Conservation (phyloP, 202 grass and related monocot genomes). For the Setaria viridis region DNA sequence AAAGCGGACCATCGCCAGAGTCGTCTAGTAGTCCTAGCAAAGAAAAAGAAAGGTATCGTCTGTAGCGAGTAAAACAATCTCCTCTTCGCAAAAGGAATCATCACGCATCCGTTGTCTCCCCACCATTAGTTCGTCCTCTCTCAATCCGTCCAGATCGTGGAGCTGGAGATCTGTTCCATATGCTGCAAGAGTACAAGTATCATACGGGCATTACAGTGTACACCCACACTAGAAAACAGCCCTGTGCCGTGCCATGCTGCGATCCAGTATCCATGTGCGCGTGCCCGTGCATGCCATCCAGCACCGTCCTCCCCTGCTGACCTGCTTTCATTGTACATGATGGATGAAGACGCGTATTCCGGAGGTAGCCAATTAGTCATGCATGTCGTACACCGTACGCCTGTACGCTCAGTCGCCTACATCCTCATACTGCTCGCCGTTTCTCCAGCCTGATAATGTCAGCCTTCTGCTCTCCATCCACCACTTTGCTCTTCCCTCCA, state of each 20-base stretch:
- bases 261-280: conserved; percentile 13
- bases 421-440: conserved; percentile 30
- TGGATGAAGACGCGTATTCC: conserved; percentile 30
- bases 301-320: background rate
- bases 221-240: background rate
- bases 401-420: conserved; percentile 32
- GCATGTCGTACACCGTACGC: conserved; percentile 19
- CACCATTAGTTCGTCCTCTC: background rate
- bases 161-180: conserved; percentile 4
- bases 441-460: conserved; percentile 31
- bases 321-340: conserved; percentile 12
- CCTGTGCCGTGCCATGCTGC: conserved; percentile 7
- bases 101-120: background rate
- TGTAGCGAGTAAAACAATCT: background rate
- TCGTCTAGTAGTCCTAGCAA: background rate
- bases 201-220: background rate
- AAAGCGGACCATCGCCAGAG: background rate
- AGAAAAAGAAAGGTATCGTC: background rate
- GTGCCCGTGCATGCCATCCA: background rate
- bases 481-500: background rate
- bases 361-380: background rate
- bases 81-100: background rate
- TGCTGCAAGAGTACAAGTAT: background rate
- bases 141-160: conserved; percentile 1
- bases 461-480: background rate